Evolutionary conservation across 148 eudicot species (phyloP).

Genomic region (Amaranthus palmeri): DNA sequence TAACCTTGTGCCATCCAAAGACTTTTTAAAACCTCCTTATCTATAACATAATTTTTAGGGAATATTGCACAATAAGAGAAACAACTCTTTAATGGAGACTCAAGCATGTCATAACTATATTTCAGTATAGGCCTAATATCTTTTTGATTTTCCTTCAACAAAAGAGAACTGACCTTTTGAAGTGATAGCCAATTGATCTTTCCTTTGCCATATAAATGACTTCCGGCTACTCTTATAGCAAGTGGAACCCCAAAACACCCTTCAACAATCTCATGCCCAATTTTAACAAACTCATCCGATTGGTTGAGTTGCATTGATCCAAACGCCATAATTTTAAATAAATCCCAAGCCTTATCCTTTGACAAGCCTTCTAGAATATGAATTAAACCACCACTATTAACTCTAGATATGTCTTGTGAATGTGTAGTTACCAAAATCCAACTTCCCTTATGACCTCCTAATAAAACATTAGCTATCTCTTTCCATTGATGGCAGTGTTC

Average conservation of each 20-base stretch:
- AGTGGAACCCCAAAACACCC: not conserved
- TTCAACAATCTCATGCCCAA: not conserved
- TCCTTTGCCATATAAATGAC: not conserved
- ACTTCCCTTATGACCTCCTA: not conserved
- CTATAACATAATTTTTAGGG: not conserved
- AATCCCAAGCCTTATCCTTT: not conserved
- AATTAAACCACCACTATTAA: not conserved
- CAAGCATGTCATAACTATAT: constrained; percentile 29
- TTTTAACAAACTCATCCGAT: not conserved
- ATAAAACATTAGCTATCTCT: not conserved
- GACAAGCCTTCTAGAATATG: not conserved
- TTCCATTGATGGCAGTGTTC: not conserved
- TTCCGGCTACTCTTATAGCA: not conserved
- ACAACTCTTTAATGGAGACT: constrained; percentile 23
- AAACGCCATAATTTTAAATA: not conserved
- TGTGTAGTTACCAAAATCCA: not conserved
- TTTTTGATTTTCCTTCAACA: not conserved
- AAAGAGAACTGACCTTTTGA: too few relatives aligned
- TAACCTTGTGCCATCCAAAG: constrained; percentile 8
- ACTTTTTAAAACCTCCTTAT: not conserved
- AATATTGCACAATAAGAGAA: constrained; percentile 21
- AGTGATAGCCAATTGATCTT: not conserved
- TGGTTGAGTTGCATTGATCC: too few relatives aligned
- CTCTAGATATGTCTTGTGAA: not conserved
- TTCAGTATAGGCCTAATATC: not conserved